These are phyloP conservation scores for Hypsizygus marmoreus DNA, from an alignment of 768 basidiomycete species.

Conservation along the genomic window DNA sequence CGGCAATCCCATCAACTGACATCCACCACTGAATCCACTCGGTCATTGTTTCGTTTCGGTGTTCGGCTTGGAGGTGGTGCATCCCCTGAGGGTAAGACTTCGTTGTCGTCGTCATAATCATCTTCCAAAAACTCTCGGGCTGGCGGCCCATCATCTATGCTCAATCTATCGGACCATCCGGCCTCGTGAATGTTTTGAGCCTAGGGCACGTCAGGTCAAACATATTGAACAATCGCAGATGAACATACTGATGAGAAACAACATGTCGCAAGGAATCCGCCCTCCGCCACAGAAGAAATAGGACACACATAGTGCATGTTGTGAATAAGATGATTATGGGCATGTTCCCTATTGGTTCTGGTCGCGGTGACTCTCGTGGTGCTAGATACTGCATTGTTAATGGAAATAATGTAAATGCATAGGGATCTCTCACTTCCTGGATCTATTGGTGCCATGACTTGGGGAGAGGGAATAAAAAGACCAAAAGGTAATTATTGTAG, in stretches of 20 bases:
- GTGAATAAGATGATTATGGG: constrained; percentile 57
- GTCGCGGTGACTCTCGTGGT: constrained; percentile 59
- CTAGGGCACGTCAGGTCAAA: constrained; percentile 31
- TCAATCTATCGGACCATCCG: constrained; percentile 65
- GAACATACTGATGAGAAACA: constrained; percentile 62
- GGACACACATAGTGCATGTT: constrained; percentile 52
- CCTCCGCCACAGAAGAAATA: constrained; percentile 67
- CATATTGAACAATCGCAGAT: background rate
- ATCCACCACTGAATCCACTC: too few relatives aligned
- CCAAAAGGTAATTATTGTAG: too few relatives aligned
- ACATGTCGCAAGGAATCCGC: constrained; percentile 56
- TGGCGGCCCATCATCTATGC: constrained; percentile 72
- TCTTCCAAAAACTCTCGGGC: constrained; percentile 65
- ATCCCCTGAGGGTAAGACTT: constrained; percentile 16
- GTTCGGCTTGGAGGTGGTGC: background rate
- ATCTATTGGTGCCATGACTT: constrained; percentile 13
- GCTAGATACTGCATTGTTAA: constrained; percentile 34
- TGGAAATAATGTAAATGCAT: background rate
- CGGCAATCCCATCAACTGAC: too few relatives aligned
- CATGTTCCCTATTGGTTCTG: constrained; percentile 63
- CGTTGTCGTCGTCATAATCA: constrained; percentile 55
- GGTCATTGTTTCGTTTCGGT: too few relatives aligned
- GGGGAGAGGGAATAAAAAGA: background rate
- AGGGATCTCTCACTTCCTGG: constrained; percentile 13
- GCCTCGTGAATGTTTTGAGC: constrained; percentile 53